Evolutionary conservation across 306 rosid species (phyloP), one percentile per base, ranked within the genome.

Genomic region (Astragalus glycyphyllos): DNA sequence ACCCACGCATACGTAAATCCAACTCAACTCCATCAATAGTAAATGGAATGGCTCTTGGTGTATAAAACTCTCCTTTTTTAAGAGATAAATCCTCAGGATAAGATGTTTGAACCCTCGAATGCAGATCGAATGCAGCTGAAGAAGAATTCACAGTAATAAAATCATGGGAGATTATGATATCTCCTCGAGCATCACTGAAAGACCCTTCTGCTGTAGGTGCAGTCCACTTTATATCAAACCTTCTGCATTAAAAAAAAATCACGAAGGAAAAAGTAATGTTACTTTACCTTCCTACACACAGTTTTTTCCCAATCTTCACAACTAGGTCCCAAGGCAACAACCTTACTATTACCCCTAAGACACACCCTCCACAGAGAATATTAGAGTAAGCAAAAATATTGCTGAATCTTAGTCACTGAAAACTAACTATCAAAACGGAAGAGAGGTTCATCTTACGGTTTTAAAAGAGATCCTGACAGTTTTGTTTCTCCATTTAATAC

Each of bases 131-230:
- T 76, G 91, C 96, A 82, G 85, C 84, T 57, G 97, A 88, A 50
- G 97, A 85, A 72, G 97, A 92, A 84, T 80, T 84, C 46, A 88
- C 73, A 42, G 80, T 71, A 48, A 90, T 81, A 57, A 73, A 85
- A 32, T 92, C 93, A 26, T 88, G 93, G 4, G 97, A 85, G 71
- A 88, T 88, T 68, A 88, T 82, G 77, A 90, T 90, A 68, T 88
- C 89, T 82, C 97, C 96, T 40, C 96, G 89, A 77, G 97, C 93
- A 78, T 92, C 89, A 8, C 83, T 81, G 29, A 92, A 85, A 58
- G 97, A 90, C 59, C 97, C 98, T 73, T 90, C 97, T 11, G 91
- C 93, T 53, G 79, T 83, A 77, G 97, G 93, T 60, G 97, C 97
- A 57, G 78, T 84, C 98, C 98, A 92, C 68, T 84, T 88, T 72